Evolutionary conservation across 164 flowering plant species (phyloP).

Genomic region (Euptelea pleiosperma): DNA sequence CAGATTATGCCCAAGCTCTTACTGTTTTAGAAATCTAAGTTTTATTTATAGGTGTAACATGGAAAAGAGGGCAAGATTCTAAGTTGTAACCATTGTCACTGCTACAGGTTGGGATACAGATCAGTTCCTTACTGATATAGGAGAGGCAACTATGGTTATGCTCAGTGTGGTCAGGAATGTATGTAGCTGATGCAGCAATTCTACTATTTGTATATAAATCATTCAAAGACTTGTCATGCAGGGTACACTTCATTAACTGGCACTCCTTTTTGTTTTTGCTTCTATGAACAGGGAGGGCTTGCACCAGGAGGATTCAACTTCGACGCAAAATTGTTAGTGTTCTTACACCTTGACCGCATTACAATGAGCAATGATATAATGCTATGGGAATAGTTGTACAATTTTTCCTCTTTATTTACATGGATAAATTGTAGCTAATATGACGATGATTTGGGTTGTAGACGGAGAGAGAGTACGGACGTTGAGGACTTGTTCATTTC

Average conservation of each 20-base stretch:
- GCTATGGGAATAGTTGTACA: background rate
- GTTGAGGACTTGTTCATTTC: constrained; percentile 95
- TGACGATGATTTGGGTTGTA: constrained; percentile 16
- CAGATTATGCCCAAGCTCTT: background rate
- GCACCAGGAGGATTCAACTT: constrained; percentile 99
- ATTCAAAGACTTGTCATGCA: background rate
- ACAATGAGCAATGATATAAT: no score
- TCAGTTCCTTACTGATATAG: constrained; percentile 84
- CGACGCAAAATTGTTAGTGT: constrained; percentile 88
- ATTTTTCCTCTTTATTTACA: background rate
- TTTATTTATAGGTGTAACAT: background rate
- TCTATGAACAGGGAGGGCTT: constrained; percentile 68
- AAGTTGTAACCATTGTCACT: constrained; percentile 3
- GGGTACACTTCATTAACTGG: background rate
- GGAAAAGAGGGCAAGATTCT: background rate
- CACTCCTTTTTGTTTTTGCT: constrained; percentile 1
- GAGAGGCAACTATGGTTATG: constrained; percentile 91
- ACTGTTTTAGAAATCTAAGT: background rate
- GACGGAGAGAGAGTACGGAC: constrained; percentile 98
- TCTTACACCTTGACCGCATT: background rate
- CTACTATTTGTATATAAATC: background rate
- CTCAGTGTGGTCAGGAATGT: constrained; percentile 84
- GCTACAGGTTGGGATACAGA: constrained; percentile 98
- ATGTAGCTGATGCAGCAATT: constrained; percentile 19
- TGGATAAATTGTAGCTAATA: background rate